These are phyloP conservation scores for Ganoderma lingzhi DNA, from an alignment of 1,284 basidiomycete species.

Conservation along the genomic window DNA sequence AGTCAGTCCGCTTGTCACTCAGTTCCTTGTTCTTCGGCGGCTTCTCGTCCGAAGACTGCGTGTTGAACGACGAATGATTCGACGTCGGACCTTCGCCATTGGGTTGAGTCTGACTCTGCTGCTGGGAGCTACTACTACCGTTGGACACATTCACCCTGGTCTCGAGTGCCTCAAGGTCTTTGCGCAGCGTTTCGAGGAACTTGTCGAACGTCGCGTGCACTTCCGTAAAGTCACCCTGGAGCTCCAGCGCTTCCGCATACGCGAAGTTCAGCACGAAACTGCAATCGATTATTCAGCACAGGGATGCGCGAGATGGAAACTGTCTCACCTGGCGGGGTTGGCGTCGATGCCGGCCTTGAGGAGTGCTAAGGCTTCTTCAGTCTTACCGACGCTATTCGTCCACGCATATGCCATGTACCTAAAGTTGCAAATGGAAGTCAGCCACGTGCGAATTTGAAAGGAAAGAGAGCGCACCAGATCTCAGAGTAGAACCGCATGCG, in stretches of 20 bases:
- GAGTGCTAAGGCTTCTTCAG: slow-evolving; percentile 85
- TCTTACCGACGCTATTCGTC: slow-evolving; percentile 76
- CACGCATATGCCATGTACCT: slow-evolving; percentile 94
- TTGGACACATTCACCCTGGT: slow-evolving; percentile 52
- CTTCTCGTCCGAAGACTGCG: slow-evolving; percentile 55
- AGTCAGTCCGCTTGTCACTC: slow-evolving; percentile 69
- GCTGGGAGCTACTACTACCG: slow-evolving; percentile 37
- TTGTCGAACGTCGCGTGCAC: slow-evolving; percentile 76
- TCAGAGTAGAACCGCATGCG: slow-evolving; percentile 96
- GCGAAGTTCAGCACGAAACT: slow-evolving; percentile 93
- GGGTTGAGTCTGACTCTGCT: slow-evolving; percentile 14
- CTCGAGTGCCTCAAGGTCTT: slow-evolving; percentile 80
- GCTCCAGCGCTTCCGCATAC: slow-evolving; percentile 86
- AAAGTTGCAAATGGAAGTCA: not conserved
- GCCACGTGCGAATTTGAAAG: not conserved
- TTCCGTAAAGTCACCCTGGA: slow-evolving; percentile 66
- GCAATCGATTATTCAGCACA: slow-evolving; percentile 3
- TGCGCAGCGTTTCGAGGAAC: slow-evolving; percentile 75
- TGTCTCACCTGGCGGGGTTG: slow-evolving; percentile 78
- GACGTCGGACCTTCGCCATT: slow-evolving; percentile 26
- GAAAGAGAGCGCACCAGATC: slow-evolving; percentile 74
- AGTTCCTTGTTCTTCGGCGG: slow-evolving; percentile 60
- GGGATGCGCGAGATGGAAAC: slow-evolving; percentile 6
- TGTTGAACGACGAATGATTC: slow-evolving; percentile 48
- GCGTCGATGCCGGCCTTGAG: slow-evolving; percentile 90